Base-by-base conservation (phyloP, 2,329 filamentous ascomycete species). In the Shiraia sp. region DNA sequence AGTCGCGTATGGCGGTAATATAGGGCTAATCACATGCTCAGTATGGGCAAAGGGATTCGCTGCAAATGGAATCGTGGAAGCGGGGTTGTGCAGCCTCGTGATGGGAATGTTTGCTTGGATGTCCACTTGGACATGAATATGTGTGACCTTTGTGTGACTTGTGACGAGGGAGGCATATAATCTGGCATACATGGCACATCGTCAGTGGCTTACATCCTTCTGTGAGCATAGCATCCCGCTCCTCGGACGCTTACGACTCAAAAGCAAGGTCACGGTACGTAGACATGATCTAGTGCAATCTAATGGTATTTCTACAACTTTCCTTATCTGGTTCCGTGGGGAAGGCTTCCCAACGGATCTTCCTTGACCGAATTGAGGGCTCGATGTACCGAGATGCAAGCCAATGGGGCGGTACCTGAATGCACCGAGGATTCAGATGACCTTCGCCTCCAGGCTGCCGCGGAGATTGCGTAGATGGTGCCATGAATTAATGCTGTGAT, bases 401-500 rank as follows among this genome's bases (percentile, higher is more conserved):
- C 38, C 38, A 41, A 41, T 35, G 17, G 32, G 13, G 19, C 38
- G 10, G 38, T 41, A 35, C 38, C 24, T 32, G 32, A 29, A 37
- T 32, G 34, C 37, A 40, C 31, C 13, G 25, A 24, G 10, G 10
- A 17, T 38, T 19, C 52, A 56, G 55, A 57, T 60, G 51, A 56
- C 49, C 51, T 30, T 25, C 24, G 32, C n/a, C 19, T 22, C 19
- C 19, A 22, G 27, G n/a, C 30, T 43, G 12, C 33, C 26, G 28
- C 34, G 27, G 41, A 24, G 19, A 38, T 38, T 25, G 34, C 16
- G 10, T n/a, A 33, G 36, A 56, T 49, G 29, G 32, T 28, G 32
- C 22, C 35, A 45, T 50, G 17, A 40, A 29, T 65, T 42, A 67
- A 42, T 67, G 63, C 63, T 67, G 44, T 45, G 43, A 38, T 52